A percentile compares a stretch with the other conserved stretches of the same genome.
Conservation (phyloP, 148 eudicot species). For the Diospyros kaki region DNA sequence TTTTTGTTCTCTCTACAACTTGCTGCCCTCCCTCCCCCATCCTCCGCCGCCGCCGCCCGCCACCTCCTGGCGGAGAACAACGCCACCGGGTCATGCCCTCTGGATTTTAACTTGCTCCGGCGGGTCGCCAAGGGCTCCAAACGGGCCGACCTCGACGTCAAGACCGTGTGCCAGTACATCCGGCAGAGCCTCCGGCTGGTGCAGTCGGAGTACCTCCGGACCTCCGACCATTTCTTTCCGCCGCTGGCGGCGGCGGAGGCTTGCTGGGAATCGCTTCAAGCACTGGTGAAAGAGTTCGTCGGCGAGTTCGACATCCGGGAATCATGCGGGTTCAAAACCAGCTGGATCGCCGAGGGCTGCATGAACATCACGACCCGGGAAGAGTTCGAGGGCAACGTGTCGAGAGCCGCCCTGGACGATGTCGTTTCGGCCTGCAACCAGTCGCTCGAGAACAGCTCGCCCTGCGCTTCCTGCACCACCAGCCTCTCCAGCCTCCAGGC, state of each 20-base stretch:
- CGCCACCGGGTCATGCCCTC: conserved; percentile 39
- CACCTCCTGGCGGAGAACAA: conserved; percentile 10
- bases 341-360: conserved; percentile 55
- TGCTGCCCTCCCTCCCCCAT: neutral
- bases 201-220: conserved; percentile 48
- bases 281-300: conserved; percentile 35
- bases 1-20: neutral
- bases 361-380: conserved; percentile 59
- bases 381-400: conserved; percentile 39
- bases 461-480: conserved; percentile 41
- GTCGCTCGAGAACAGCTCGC: conserved; percentile 35
- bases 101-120: conserved; percentile 39
- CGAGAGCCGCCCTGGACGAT: conserved; percentile 16
- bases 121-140: conserved; percentile 15
- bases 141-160: conserved; percentile 18
- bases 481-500: conserved; percentile 31
- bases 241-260: conserved; percentile 48
- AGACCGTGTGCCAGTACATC: conserved; percentile 41
- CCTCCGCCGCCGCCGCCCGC: conserved; percentile 6
- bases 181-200: conserved; percentile 54
- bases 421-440: conserved; percentile 51
- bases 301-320: conserved; percentile 42
- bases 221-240: conserved; percentile 44
- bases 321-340: conserved; percentile 44
- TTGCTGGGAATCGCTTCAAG: conserved; percentile 53